These are phyloP conservation scores for Fusarium succisae DNA, from an alignment of 2,329 filamentous ascomycete genomes.

Conservation along the genomic window DNA sequence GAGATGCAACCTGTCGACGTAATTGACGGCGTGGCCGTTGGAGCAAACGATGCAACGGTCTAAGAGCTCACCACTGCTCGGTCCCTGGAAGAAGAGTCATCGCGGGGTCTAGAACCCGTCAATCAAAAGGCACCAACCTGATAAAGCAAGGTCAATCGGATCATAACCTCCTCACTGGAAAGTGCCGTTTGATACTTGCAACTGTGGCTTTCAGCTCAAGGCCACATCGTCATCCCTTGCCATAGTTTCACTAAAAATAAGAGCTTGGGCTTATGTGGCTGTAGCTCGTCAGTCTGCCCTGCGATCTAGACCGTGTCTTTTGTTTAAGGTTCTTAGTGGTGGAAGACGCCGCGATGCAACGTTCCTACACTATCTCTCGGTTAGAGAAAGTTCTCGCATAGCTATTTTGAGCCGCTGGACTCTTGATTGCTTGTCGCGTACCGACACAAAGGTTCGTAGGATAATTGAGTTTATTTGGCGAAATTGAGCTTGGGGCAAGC, in stretches of 20 bases:
- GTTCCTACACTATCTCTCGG: slow-evolving; percentile 16
- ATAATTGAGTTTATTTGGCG: background rate
- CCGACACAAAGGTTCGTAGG: background rate
- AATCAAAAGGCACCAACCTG: background rate
- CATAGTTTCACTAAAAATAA: slow-evolving; percentile 18
- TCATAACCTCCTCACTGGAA: slow-evolving; percentile 2
- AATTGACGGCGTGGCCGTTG: background rate
- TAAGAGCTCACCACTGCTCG: background rate
- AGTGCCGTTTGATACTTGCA: background rate
- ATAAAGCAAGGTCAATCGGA: background rate
- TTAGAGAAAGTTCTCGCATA: slow-evolving; percentile 2
- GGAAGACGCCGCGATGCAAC: slow-evolving; percentile 22
- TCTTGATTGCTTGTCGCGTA: background rate
- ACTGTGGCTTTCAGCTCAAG: slow-evolving; percentile 9
- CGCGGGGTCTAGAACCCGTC: background rate
- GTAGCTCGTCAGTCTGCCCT: slow-evolving; percentile 1
- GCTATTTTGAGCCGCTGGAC: background rate
- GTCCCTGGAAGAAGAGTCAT: background rate
- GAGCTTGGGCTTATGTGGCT: slow-evolving; percentile 14
- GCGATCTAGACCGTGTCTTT: background rate
- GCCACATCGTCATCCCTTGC: slow-evolving; percentile 12
- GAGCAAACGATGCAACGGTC: background rate
- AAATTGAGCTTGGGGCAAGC: background rate
- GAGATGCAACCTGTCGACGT: background rate
- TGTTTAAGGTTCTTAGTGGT: slow-evolving; percentile 8